Percentiles rank a stretch among this genome's conserved stretches.
These are phyloP conservation scores for Hyphodiscus sp. DNA, from an alignment of 2,329 filamentous ascomycete species.

Conservation along the genomic window DNA sequence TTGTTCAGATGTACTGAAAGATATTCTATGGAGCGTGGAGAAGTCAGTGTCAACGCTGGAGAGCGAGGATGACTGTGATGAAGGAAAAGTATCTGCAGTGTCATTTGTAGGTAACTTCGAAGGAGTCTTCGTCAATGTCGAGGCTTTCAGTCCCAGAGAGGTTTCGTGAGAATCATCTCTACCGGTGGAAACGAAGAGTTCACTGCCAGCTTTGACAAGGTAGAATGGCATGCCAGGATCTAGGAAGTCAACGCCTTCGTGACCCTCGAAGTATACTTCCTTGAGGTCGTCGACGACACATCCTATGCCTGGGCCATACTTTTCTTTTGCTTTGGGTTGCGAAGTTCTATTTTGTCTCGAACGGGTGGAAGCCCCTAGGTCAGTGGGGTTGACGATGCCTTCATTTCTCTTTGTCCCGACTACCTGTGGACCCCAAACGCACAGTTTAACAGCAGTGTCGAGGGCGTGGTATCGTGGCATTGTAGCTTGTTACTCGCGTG, in stretches of 20 bases:
- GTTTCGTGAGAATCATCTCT: neutral
- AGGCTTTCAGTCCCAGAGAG: neutral
- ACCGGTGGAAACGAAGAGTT: slow-evolving; percentile 3
- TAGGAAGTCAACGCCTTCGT: slow-evolving; percentile 8
- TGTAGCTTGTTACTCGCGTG: neutral
- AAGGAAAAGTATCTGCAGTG: neutral
- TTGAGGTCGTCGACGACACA: slow-evolving; percentile 4
- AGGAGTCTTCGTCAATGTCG: neutral
- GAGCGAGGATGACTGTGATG: neutral
- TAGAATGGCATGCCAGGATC: slow-evolving; percentile 11
- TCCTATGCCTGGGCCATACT: neutral
- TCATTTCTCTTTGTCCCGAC: neutral
- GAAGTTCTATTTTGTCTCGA: neutral
- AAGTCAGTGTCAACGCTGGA: neutral
- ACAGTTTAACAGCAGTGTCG: slow-evolving; percentile 4
- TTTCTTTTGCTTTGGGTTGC: neutral
- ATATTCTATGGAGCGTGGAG: neutral
- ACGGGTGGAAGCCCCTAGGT: neutral
- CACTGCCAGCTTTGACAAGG: slow-evolving; percentile 14
- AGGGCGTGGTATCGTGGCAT: slow-evolving; percentile 12
- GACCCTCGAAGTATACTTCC: slow-evolving; percentile 8
- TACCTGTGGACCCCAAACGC: slow-evolving; percentile 5
- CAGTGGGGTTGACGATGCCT: neutral
- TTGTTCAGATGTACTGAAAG: neutral
- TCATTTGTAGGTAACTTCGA: neutral